phyloP scores from a whole-genome alignment of 2,329 filamentous ascomycete genomes.

The Trichoderma simmonsii region DNA sequence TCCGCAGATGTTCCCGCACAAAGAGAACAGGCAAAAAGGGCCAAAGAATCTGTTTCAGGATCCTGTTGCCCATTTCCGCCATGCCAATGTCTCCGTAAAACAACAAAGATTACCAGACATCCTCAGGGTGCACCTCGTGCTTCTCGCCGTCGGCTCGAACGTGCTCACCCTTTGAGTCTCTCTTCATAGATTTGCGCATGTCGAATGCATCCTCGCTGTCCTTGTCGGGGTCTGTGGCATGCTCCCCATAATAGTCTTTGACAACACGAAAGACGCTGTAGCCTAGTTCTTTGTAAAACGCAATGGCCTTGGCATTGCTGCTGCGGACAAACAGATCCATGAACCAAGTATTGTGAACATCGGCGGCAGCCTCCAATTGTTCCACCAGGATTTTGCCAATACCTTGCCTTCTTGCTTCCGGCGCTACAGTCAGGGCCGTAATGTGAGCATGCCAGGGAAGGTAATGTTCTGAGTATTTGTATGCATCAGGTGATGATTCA shows the following conservation, averaged over 20 bases:
- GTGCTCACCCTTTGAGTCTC: slow-evolving; percentile 73
- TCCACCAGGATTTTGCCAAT: slow-evolving; percentile 81
- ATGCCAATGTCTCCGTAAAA: background rate
- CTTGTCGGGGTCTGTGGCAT: slow-evolving; percentile 61
- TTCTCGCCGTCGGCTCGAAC: slow-evolving; percentile 77
- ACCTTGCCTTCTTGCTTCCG: slow-evolving; percentile 78
- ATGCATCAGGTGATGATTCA: slow-evolving; percentile 76
- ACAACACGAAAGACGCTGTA: slow-evolving; percentile 89
- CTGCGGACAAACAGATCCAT: slow-evolving; percentile 91
- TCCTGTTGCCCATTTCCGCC: background rate
- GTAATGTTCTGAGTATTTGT: slow-evolving; percentile 78
- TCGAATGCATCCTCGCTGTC: slow-evolving; percentile 85
- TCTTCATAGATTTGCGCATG: slow-evolving; percentile 88
- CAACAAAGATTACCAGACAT: slow-evolving; percentile 66
- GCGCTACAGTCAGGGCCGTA: slow-evolving; percentile 89
- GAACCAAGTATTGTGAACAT: slow-evolving; percentile 86
- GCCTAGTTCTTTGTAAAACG: slow-evolving; percentile 85
- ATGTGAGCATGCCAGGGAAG: slow-evolving; percentile 99
- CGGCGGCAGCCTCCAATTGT: slow-evolving; percentile 76
- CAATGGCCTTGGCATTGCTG: slow-evolving; percentile 83
- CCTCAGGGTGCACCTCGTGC: slow-evolving; percentile 72
- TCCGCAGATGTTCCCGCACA: background rate
- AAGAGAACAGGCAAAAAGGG: background rate
- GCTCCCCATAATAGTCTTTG: slow-evolving; percentile 89
- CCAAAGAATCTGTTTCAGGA: background rate